These are phyloP conservation scores for Salix suchowensis DNA, from an alignment of 345 rosid species.

Conservation along the genomic window DNA sequence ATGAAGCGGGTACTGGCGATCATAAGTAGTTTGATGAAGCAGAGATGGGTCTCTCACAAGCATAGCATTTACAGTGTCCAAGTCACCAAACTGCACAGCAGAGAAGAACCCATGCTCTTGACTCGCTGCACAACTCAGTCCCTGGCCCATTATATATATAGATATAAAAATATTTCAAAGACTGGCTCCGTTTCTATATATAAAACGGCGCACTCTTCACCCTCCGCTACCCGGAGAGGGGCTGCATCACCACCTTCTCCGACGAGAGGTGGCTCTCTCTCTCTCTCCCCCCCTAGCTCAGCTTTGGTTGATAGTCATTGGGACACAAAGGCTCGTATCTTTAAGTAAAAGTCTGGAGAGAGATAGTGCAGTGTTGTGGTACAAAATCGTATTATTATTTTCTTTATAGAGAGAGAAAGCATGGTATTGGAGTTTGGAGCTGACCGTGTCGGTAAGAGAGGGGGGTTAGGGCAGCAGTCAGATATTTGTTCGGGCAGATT, in stretches of 20 bases:
- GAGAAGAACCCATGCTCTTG: conserved; percentile 64
- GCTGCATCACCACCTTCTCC: conserved; percentile 24
- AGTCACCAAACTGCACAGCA: conserved; percentile 75
- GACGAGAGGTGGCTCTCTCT: conserved; percentile 15
- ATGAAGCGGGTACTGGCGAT: conserved; percentile 84
- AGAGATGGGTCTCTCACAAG: conserved; percentile 54
- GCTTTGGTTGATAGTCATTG: neutral
- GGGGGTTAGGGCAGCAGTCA: conserved; percentile 18
- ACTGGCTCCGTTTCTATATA: neutral
- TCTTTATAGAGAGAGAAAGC: conserved; percentile 16
- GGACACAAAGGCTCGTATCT: conserved; percentile 4
- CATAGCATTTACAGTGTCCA: conserved; percentile 41
- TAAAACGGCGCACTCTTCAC: conserved; percentile 4
- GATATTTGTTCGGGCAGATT: conserved; percentile 31
- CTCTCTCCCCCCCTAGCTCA: neutral
- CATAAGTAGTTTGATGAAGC: conserved; percentile 57
- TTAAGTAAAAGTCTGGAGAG: conserved; percentile 11
- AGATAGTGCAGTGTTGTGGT: neutral
- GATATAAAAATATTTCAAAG: neutral
- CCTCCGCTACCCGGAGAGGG: conserved; percentile 15
- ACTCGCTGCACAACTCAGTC: conserved; percentile 67
- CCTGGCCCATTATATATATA: conserved; percentile 72
- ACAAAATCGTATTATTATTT: neutral
- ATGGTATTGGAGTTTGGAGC: conserved; percentile 35
- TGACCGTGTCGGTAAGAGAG: conserved; percentile 19